phyloP scores from a whole-genome alignment of 108 stramenopile species.

The Skeletonema menzelii region DNA sequence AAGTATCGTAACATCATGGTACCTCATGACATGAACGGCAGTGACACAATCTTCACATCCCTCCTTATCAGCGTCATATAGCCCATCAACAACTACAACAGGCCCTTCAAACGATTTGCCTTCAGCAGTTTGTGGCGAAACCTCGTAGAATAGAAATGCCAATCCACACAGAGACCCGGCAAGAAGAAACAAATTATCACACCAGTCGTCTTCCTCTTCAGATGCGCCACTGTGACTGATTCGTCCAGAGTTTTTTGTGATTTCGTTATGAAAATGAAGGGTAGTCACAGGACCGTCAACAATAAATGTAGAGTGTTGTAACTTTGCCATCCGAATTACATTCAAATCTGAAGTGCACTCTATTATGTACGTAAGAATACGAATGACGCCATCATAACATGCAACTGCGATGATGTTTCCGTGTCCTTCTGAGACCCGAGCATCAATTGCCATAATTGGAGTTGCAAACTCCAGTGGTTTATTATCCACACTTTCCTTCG shows the following conservation, averaged over 20 bases:
- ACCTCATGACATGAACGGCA: conserved; percentile 23
- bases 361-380: conserved; percentile 25
- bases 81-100: conserved; percentile 39
- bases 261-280: conserved; percentile 31
- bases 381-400: conserved; percentile 41
- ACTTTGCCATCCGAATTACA: background rate
- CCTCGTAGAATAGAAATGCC: conserved; percentile 48
- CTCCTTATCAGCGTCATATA: conserved; percentile 19
- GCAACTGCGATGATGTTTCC: conserved; percentile 20
- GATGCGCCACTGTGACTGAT: too few species aligned
- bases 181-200: conserved; percentile 23
- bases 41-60: conserved; percentile 42
- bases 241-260: background rate
- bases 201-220: background rate
- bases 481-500: background rate
- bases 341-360: background rate
- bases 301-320: conserved; percentile 27
- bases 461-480: conserved; percentile 33
- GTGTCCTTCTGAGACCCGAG: background rate
- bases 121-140: conserved; percentile 1
- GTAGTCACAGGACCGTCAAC: conserved; percentile 43
- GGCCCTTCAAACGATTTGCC: conserved; percentile 30
- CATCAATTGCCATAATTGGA: conserved; percentile 38
- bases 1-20: background rate
- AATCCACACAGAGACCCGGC: conserved; percentile 49